These are phyloP conservation scores for Chaetomium strumarium DNA, from an alignment of 2,329 filamentous ascomycete species.

Conservation along the genomic window DNA sequence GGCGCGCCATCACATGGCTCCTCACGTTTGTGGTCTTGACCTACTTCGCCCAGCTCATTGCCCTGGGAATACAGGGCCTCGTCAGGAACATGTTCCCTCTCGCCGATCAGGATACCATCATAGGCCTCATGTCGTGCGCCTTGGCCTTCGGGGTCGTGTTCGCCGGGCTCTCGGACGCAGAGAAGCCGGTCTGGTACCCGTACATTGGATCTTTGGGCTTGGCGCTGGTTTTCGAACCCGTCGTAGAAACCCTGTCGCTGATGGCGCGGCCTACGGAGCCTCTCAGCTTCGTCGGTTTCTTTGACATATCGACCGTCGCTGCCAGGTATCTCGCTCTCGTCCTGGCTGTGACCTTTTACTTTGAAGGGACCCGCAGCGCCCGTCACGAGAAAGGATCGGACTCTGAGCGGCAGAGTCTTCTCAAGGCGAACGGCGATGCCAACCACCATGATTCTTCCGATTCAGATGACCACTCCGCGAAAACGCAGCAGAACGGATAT, in stretches of 20 bases:
- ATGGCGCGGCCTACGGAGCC: constrained; percentile 10
- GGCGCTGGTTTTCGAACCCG: constrained; percentile 50
- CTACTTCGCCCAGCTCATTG: constrained; percentile 43
- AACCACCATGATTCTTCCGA: constrained; percentile 8
- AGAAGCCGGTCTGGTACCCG: constrained; percentile 54
- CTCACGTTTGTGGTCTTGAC: constrained; percentile 40
- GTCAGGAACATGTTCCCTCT: constrained; percentile 33
- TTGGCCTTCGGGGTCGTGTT: constrained; percentile 59
- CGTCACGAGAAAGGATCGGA: constrained; percentile 35
- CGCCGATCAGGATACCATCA: constrained; percentile 42
- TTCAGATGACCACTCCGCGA: constrained; percentile 22
- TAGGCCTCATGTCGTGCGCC: constrained; percentile 56
- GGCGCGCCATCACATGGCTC: constrained; percentile 38
- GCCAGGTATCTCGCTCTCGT: constrained; percentile 32
- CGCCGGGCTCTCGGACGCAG: constrained; percentile 45
- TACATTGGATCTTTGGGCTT: constrained; percentile 58
- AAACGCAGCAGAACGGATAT: constrained; percentile 31
- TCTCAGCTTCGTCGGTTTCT: constrained; percentile 19
- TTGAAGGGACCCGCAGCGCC: constrained; percentile 21
- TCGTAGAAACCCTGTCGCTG: constrained; percentile 31
- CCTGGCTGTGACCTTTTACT: constrained; percentile 31
- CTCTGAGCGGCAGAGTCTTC: constrained; percentile 53
- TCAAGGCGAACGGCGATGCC: constrained; percentile 38
- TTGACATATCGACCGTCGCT: constrained; percentile 30
- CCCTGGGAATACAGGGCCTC: constrained; percentile 34